These are phyloP conservation scores for Arctostaphylos glauca DNA, from an alignment of 148 eudicot species.

Conservation along the genomic window DNA sequence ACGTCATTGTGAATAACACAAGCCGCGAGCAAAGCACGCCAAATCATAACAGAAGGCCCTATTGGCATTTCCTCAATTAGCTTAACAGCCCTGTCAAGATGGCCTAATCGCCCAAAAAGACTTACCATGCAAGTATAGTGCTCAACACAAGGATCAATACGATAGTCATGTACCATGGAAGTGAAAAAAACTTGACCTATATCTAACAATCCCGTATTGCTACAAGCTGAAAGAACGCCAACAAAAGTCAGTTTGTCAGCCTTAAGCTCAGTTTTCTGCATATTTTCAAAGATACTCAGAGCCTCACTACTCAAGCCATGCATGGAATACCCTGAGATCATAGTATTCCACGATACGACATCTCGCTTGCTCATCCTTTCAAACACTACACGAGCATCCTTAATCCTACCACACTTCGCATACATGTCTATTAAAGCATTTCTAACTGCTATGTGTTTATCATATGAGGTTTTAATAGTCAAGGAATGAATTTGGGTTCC, in stretches of 20 bases:
- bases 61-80: conserved; percentile 67
- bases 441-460: conserved; percentile 52
- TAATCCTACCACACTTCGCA: conserved; percentile 83
- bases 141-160: conserved; percentile 76
- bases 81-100: conserved; percentile 69
- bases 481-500: conserved; percentile 77
- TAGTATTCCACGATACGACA: conserved; percentile 80
- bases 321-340: conserved; percentile 76
- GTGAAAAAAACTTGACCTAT: conserved; percentile 59
- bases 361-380: conserved; percentile 56
- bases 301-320: conserved; percentile 84
- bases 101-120: conserved; percentile 70
- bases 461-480: conserved; percentile 59
- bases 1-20: conserved; percentile 68
- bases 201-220: conserved; percentile 69
- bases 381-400: conserved; percentile 67
- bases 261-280: conserved; percentile 43
- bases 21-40: conserved; percentile 92
- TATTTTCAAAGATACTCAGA: conserved; percentile 46
- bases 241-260: conserved; percentile 72
- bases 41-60: conserved; percentile 78
- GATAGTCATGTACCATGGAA: conserved; percentile 52
- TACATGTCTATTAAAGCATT: conserved; percentile 86
- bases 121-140: conserved; percentile 94
- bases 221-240: conserved; percentile 83